A percentile compares a stretch with the other conserved stretches of the same genome.
Evolutionary conservation across 768 basidiomycete genomes (phyloP).

Genomic region (Lentinus brumalis): DNA sequence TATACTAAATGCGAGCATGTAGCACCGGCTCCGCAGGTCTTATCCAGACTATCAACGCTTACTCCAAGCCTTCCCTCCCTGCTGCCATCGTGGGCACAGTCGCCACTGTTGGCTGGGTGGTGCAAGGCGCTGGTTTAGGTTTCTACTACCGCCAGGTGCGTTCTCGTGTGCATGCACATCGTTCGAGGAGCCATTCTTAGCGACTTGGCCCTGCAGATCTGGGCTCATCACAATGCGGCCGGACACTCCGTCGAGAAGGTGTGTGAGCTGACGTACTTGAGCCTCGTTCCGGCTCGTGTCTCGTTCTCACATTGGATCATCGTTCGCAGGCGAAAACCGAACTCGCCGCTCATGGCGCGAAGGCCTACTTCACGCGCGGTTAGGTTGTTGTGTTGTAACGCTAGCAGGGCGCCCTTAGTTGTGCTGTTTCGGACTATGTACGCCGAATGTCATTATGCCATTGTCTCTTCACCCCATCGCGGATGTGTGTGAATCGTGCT

Average conservation of each 20-base stretch:
- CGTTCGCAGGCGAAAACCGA: slow-evolving; percentile 74
- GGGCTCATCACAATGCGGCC: slow-evolving; percentile 75
- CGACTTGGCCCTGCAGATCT: slow-evolving; percentile 51
- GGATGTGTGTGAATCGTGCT: background rate
- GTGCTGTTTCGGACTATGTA: slow-evolving; percentile 3
- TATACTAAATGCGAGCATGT: background rate
- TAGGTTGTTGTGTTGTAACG: slow-evolving; percentile 29
- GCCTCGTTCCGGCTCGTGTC: background rate
- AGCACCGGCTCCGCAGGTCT: slow-evolving; percentile 95
- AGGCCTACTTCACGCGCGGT: slow-evolving; percentile 85
- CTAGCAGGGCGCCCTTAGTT: background rate
- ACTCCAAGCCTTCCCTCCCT: slow-evolving; percentile 65
- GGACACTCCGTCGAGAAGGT: slow-evolving; percentile 91
- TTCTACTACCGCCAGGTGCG: slow-evolving; percentile 78
- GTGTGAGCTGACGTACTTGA: background rate
- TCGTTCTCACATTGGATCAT: slow-evolving; percentile 16
- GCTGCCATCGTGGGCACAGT: slow-evolving; percentile 82
- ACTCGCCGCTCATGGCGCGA: slow-evolving; percentile 81
- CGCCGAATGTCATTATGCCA: background rate
- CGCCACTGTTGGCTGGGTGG: slow-evolving; percentile 82
- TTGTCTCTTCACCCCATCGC: background rate
- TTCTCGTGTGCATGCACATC: slow-evolving; percentile 18
- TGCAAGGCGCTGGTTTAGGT: slow-evolving; percentile 83
- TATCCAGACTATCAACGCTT: slow-evolving; percentile 89
- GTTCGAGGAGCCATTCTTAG: slow-evolving; percentile 16